Percentiles rank a stretch among this genome's conserved stretches.
These are phyloP conservation scores for Metschnikowia arizonensis DNA, from an alignment of 805 yeast genomes.

Conservation along the genomic window DNA sequence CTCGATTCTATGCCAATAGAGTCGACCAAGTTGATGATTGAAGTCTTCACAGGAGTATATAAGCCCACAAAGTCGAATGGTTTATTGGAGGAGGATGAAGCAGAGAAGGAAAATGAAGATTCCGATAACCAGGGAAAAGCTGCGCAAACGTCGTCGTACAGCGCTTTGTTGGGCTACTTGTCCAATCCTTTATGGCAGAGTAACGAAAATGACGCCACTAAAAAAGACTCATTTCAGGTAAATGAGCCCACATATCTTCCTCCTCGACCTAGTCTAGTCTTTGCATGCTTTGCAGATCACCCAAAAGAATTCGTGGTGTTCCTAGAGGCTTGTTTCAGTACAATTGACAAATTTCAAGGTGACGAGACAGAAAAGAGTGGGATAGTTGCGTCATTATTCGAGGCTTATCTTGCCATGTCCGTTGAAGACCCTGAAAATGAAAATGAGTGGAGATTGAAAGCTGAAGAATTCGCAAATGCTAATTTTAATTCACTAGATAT, in stretches of 20 bases:
- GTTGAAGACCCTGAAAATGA: constrained; percentile 26
- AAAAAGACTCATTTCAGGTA: not conserved
- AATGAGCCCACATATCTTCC: constrained; percentile 73
- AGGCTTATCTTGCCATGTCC: constrained; percentile 68
- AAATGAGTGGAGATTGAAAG: constrained; percentile 62
- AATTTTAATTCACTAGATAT: constrained; percentile 51
- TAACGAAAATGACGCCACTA: not conserved
- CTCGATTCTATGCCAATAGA: constrained; percentile 70
- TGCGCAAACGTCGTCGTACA: constrained; percentile 14
- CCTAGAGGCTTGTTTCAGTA: constrained; percentile 82
- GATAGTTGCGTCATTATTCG: constrained; percentile 73
- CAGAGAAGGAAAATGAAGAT: not conserved
- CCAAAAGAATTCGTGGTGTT: constrained; percentile 88
- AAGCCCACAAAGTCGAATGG: constrained; percentile 34
- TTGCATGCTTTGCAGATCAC: constrained; percentile 79
- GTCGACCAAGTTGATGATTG: constrained; percentile 76
- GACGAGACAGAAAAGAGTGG: constrained; percentile 64
- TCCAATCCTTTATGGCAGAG: constrained; percentile 8
- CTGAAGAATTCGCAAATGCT: constrained; percentile 46
- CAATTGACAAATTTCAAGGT: constrained; percentile 74
- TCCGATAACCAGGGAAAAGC: constrained; percentile 15
- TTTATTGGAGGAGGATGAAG: constrained; percentile 5
- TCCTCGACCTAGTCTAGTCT: constrained; percentile 83
- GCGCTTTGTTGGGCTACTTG: constrained; percentile 17
- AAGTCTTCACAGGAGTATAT: constrained; percentile 85